Percentiles rank a stretch among this genome's conserved stretches.
Evolutionary conservation across 768 basidiomycete genomes (phyloP).

Genomic region (Candolleomyces eurysporus): DNA sequence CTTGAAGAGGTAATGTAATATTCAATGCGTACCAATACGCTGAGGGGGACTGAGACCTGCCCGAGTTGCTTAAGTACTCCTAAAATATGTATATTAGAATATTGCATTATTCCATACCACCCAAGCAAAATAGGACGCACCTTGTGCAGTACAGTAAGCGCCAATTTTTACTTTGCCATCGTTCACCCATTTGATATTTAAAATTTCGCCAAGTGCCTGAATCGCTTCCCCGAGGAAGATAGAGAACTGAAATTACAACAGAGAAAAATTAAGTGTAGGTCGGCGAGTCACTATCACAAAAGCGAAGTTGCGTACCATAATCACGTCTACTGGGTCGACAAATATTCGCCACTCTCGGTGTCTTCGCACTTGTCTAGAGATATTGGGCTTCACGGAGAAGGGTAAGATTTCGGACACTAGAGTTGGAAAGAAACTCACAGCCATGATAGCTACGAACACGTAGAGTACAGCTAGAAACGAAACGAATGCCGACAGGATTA

Average conservation of each 20-base stretch:
- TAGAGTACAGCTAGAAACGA: not conserved
- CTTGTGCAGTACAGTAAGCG: constrained; percentile 30
- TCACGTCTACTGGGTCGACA: not conserved
- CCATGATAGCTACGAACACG: not conserved
- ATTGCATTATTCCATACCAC: no score
- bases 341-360: not conserved
- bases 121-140: constrained; percentile 6
- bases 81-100: not conserved
- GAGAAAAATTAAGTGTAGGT: not conserved
- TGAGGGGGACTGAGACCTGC: constrained; percentile 32
- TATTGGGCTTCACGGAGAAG: not conserved
- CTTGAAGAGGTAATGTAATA: not conserved
- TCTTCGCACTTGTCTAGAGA: not conserved
- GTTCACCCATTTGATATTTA: constrained; percentile 32
- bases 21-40: constrained; percentile 29
- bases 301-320: not conserved
- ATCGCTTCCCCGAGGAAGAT: constrained; percentile 20
- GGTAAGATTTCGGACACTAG: not conserved
- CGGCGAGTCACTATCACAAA: not conserved
- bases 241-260: not conserved
- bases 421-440: not conserved
- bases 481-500: not conserved
- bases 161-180: constrained; percentile 27
- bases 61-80: constrained; percentile 34
- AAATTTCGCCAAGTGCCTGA: constrained; percentile 30